A percentile compares a stretch with the other conserved stretches of the same genome.
phyloP scores from a whole-genome alignment of 768 basidiomycete species.

The Xanthoconium purpureum region DNA sequence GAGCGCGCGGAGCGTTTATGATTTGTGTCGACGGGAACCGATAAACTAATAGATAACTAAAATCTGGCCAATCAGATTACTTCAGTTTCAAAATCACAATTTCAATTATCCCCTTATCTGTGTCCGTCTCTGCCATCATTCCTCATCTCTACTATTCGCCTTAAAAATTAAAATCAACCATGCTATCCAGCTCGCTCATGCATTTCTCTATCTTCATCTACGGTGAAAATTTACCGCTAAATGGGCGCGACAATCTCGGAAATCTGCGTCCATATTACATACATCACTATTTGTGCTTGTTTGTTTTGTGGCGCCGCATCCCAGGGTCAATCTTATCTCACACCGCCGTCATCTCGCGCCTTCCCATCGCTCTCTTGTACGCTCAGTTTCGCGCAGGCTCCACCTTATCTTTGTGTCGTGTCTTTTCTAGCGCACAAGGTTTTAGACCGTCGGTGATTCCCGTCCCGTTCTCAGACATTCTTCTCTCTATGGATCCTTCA shows the following conservation, averaged over 20 bases:
- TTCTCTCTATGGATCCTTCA: not conserved
- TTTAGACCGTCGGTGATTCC: slow-evolving; percentile 5
- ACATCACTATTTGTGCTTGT: slow-evolving; percentile 20
- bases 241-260: slow-evolving; percentile 28
- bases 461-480: not conserved
- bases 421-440: slow-evolving; percentile 9
- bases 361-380: slow-evolving; percentile 12
- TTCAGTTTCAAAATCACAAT: slow-evolving; percentile 25
- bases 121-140: not conserved
- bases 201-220: slow-evolving; percentile 7
- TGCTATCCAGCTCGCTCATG: not conserved
- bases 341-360: slow-evolving; percentile 7
- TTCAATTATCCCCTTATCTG: slow-evolving; percentile 16
- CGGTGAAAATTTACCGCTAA: slow-evolving; percentile 28
- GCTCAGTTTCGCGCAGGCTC: not conserved
- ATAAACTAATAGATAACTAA: slow-evolving; percentile 39
- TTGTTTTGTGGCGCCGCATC: slow-evolving; percentile 24
- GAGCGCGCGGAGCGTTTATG: slow-evolving; percentile 30
- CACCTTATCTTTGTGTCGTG: not conserved
- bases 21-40: slow-evolving; percentile 38
- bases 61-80: slow-evolving; percentile 38
- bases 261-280: slow-evolving; percentile 31
- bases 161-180: not conserved
- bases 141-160: not conserved
- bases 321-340: slow-evolving; percentile 35